Percentiles rank a stretch among this genome's conserved stretches.
These are phyloP conservation scores for Trichoderma reesei DNA, from an alignment of 495 filamentous ascomycete genomes.

Conservation along the genomic window DNA sequence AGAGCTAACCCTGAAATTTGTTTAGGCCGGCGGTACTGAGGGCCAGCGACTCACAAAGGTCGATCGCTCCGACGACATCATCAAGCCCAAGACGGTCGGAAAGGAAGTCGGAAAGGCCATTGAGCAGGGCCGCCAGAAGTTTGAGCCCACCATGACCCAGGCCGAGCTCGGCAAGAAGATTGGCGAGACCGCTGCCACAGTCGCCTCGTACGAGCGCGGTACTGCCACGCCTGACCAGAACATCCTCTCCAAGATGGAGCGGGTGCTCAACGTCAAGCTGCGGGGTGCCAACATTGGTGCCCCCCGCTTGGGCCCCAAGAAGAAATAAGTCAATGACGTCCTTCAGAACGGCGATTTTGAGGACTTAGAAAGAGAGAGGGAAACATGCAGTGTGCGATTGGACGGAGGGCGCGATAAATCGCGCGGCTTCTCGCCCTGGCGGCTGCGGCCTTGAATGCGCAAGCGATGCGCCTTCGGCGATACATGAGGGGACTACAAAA, in stretches of 20 bases:
- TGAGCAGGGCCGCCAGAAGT: constrained; percentile 56
- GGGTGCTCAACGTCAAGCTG: constrained; percentile 76
- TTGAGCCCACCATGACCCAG: constrained; percentile 86
- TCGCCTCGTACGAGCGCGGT: constrained; percentile 81
- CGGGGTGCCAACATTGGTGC: constrained; percentile 65
- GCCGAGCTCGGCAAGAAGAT: constrained; percentile 92
- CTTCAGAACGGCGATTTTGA: not conserved
- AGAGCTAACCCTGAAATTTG: constrained; percentile 11
- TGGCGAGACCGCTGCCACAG: constrained; percentile 70
- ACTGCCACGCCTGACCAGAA: constrained; percentile 76
- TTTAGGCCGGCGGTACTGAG: constrained; percentile 51
- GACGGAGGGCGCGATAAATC: not conserved
- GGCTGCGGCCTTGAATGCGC: not conserved
- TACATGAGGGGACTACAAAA: not conserved
- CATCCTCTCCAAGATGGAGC: constrained; percentile 70
- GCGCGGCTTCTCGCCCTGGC: not conserved
- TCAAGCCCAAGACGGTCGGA: constrained; percentile 89
- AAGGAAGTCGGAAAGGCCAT: constrained; percentile 72
- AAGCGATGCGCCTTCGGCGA: not conserved
- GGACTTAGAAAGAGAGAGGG: not conserved
- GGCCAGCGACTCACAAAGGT: constrained; percentile 97
- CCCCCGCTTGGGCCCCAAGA: constrained; percentile 20
- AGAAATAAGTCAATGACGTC: constrained; percentile 40
- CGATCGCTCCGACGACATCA: constrained; percentile 93
- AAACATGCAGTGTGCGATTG: not conserved